phyloP scores from a whole-genome alignment of 441 rosid species.

The Biscutella laevigata region DNA sequence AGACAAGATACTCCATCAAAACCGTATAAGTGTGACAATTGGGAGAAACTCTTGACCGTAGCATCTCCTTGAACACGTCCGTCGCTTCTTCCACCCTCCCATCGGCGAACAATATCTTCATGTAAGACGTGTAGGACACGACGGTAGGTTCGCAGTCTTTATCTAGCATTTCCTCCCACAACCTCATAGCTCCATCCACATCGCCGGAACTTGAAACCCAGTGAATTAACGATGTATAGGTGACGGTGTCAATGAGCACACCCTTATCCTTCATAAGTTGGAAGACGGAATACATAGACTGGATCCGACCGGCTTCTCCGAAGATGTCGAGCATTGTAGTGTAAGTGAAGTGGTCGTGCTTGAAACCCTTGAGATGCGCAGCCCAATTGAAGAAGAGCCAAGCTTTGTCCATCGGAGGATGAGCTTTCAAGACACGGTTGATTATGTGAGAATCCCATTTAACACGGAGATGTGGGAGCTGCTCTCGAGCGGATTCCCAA shows the following conservation, averaged over 20 bases:
- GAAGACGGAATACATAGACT: conserved; percentile 55
- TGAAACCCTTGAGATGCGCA: conserved; percentile 41
- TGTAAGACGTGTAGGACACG: conserved; percentile 69
- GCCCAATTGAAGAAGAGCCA: conserved; percentile 90
- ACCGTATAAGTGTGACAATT: conserved; percentile 74
- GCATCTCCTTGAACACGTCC: conserved; percentile 65
- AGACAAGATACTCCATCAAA: conserved; percentile 51
- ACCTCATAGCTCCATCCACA: conserved; percentile 46
- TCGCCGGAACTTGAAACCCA: conserved; percentile 66
- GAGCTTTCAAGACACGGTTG: conserved; percentile 67
- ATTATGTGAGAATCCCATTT: conserved; percentile 80
- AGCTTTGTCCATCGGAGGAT: conserved; percentile 87
- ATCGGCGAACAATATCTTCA: conserved; percentile 62
- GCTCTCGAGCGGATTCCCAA: conserved; percentile 66
- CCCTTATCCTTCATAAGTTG: conserved; percentile 58
- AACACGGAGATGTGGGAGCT: conserved; percentile 33
- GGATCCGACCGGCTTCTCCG: conserved; percentile 76
- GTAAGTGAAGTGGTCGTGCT: conserved; percentile 79
- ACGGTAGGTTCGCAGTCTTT: conserved; percentile 45
- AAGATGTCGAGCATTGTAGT: conserved; percentile 90
- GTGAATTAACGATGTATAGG: conserved; percentile 71
- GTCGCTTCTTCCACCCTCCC: conserved; percentile 51
- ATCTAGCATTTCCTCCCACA: conserved; percentile 62
- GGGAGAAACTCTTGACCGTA: conserved; percentile 45
- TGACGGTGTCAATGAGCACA: conserved; percentile 51